Percentiles rank a stretch among this genome's conserved stretches.
Conservation (phyloP, 148 eudicot species). For the Mesembryanthemum crystallinum region DNA sequence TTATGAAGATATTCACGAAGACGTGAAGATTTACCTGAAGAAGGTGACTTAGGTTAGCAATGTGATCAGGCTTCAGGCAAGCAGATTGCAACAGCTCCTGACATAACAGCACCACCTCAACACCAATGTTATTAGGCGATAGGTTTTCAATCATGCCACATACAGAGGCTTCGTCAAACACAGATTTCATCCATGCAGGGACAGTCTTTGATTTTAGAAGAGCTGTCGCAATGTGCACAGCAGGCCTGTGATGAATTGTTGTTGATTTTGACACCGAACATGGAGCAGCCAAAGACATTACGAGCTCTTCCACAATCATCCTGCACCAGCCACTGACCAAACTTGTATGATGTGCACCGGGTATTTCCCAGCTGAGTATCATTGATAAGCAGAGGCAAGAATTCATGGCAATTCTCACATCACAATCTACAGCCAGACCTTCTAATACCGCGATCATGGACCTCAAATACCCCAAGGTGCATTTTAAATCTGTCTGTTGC, state of each 20-base stretch:
- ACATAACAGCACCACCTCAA: conserved; percentile 65
- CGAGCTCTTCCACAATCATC: conserved; percentile 81
- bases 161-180: conserved; percentile 66
- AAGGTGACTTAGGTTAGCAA: conserved; percentile 44
- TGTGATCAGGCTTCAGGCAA: conserved; percentile 54
- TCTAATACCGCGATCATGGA: conserved; percentile 70
- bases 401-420: conserved; percentile 54
- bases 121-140: conserved; percentile 47
- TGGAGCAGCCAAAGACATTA: conserved; percentile 68
- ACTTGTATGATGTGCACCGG: conserved; percentile 25
- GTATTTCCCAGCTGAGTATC: conserved; percentile 58
- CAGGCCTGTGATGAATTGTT: conserved; percentile 58
- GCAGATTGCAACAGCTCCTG: conserved; percentile 54
- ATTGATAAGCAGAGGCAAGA: conserved; percentile 67
- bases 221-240: conserved; percentile 55
- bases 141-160: conserved; percentile 55
- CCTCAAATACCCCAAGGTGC: conserved; percentile 38
- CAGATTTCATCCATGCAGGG: conserved; percentile 69
- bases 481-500: conserved; percentile 33
- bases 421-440: conserved; percentile 55
- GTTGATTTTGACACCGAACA: conserved; percentile 55
- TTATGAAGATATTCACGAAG: background rate
- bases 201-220: conserved; percentile 46
- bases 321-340: conserved; percentile 59
- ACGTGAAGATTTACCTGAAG: conserved; percentile 59